Percentiles rank a stretch among this genome's conserved stretches.
phyloP scores from a whole-genome alignment of 495 filamentous ascomycete species.

The Tuber magnatum region DNA sequence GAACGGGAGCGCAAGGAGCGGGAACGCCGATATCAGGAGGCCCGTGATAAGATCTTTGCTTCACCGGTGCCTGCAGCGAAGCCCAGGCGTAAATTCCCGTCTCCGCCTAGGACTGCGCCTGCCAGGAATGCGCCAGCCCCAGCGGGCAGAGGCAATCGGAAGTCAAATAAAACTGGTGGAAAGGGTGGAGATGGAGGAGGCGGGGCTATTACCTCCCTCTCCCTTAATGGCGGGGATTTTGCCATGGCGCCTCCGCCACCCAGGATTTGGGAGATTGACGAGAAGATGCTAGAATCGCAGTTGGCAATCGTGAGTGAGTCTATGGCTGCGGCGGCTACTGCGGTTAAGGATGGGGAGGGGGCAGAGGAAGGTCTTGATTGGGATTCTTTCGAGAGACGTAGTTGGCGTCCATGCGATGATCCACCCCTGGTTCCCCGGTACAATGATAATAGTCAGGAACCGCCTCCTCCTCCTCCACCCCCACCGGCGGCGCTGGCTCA shows the following conservation, averaged over 20 bases:
- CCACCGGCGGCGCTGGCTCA: background rate
- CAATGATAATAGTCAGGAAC: background rate
- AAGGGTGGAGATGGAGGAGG: background rate
- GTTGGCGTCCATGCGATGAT: slow-evolving; percentile 9
- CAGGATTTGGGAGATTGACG: slow-evolving; percentile 25
- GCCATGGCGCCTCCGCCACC: slow-evolving; percentile 10
- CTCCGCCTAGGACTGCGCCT: slow-evolving; percentile 10
- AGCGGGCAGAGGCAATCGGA: background rate
- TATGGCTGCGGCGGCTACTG: slow-evolving; percentile 1
- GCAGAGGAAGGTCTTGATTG: slow-evolving; percentile 29
- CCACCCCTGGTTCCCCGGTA: background rate
- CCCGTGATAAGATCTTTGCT: slow-evolving; percentile 35
- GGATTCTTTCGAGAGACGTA: slow-evolving; percentile 32
- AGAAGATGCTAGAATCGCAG: slow-evolving; percentile 37
- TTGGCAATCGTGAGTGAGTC: background rate
- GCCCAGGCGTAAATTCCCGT: slow-evolving; percentile 3
- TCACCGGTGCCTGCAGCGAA: background rate
- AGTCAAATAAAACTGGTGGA: background rate
- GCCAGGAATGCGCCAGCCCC: background rate
- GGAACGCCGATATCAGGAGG: slow-evolving; percentile 35
- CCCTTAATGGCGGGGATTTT: slow-evolving; percentile 32
- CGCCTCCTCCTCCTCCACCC: background rate
- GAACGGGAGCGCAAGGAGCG: slow-evolving; percentile 33
- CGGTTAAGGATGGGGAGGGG: slow-evolving; percentile 11
- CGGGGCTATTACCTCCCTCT: slow-evolving; percentile 31